Evolutionary conservation across 208 protist genomes (phyloP).

Genomic region (Trypanosomatidae sp.): DNA sequence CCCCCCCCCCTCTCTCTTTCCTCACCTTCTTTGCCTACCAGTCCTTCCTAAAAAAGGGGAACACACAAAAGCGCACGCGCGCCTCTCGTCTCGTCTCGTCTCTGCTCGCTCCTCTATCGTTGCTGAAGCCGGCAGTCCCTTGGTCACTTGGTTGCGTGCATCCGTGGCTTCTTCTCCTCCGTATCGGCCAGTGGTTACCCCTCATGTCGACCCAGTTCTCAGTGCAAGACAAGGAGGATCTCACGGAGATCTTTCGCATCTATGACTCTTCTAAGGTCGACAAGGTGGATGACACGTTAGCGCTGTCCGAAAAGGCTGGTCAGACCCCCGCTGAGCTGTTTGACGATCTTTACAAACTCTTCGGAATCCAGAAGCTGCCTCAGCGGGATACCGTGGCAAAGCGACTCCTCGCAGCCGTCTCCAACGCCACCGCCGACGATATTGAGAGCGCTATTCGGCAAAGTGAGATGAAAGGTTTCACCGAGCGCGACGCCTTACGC

Average conservation of each 20-base stretch:
- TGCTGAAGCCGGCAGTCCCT: not conserved
- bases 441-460: constrained; percentile 39
- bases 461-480: constrained; percentile 44
- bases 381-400: constrained; percentile 34
- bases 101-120: not conserved
- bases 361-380: constrained; percentile 33
- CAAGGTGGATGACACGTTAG: constrained; percentile 30
- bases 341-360: constrained; percentile 41
- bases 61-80: not conserved
- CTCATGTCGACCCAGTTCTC: constrained; percentile 18
- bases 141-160: not conserved
- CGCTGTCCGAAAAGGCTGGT: constrained; percentile 17
- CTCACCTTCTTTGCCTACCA: not conserved
- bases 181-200: not conserved
- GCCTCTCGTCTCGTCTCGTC: not conserved
- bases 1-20: not conserved
- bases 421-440: constrained; percentile 36
- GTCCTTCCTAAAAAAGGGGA: too few species aligned
- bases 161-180: not conserved
- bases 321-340: constrained; percentile 31
- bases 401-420: constrained; percentile 31
- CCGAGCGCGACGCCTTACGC: constrained; percentile 37
- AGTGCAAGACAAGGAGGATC: constrained; percentile 40
- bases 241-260: constrained; percentile 54
- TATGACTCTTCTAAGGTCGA: constrained; percentile 54